Conservation (phyloP, 2,329 filamentous ascomycete species). For the Exophiala mesophila region DNA sequence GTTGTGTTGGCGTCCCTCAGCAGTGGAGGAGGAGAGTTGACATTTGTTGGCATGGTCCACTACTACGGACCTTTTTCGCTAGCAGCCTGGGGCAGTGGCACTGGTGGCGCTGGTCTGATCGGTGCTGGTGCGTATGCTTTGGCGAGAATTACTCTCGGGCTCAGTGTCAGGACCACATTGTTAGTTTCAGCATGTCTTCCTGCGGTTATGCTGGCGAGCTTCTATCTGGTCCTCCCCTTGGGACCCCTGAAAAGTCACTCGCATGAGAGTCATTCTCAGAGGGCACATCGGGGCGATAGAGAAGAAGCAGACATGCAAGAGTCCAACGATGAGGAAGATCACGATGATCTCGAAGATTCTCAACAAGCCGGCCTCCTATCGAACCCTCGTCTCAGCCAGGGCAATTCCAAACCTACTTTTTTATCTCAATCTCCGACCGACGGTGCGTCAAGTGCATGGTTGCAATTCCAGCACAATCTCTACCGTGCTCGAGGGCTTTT, state of each 20-base stretch:
- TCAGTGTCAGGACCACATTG: slow-evolving; percentile 69
- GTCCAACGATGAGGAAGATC: slow-evolving; percentile 34
- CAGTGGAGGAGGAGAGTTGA: slow-evolving; percentile 82
- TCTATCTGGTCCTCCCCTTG: slow-evolving; percentile 74
- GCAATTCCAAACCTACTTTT: slow-evolving; percentile 1
- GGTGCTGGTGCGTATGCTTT: slow-evolving; percentile 85
- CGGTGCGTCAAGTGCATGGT: slow-evolving; percentile 26
- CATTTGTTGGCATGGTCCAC: slow-evolving; percentile 85
- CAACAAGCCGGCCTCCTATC: slow-evolving; percentile 32
- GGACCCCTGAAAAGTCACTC: slow-evolving; percentile 48
- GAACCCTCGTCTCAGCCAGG: slow-evolving; percentile 23
- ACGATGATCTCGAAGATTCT: slow-evolving; percentile 28
- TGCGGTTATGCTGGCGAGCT: slow-evolving; percentile 72
- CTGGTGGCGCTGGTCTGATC: slow-evolving; percentile 79
- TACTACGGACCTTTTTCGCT: slow-evolving; percentile 85
- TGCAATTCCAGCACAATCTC: slow-evolving; percentile 50
- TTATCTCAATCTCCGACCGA: not conserved
- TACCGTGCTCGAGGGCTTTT: slow-evolving; percentile 66
- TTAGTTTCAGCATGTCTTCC: slow-evolving; percentile 76
- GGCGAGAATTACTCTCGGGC: slow-evolving; percentile 71
- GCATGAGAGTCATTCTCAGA: slow-evolving; percentile 14
- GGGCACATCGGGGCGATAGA: slow-evolving; percentile 35
- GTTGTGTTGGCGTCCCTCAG: slow-evolving; percentile 80
- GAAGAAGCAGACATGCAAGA: slow-evolving; percentile 37
- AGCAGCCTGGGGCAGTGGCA: slow-evolving; percentile 88